Percentiles rank a stretch among this genome's conserved stretches.
Conservation (phyloP, 345 rosid species). For the Pseudoturritis turrita region DNA sequence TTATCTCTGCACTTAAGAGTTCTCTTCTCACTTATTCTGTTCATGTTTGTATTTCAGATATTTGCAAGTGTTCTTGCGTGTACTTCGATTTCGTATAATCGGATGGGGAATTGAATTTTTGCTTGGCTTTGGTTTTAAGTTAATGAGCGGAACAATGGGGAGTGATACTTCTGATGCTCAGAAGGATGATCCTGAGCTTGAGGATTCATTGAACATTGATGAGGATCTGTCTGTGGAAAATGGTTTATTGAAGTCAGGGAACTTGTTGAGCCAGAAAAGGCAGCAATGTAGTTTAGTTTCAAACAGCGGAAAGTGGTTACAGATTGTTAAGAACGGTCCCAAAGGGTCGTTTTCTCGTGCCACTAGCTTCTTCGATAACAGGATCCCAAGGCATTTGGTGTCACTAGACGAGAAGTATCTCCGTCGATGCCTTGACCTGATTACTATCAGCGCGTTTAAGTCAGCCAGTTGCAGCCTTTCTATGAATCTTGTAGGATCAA, state of each 20-base stretch:
- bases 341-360: slow-evolving; percentile 45
- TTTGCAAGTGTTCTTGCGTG: not conserved
- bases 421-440: slow-evolving; percentile 62
- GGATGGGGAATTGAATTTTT: slow-evolving; percentile 25
- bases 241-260: slow-evolving; percentile 24
- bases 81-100: not conserved
- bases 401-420: slow-evolving; percentile 73
- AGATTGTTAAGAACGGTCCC: slow-evolving; percentile 40
- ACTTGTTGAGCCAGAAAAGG: slow-evolving; percentile 39
- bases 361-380: slow-evolving; percentile 40
- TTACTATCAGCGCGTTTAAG: slow-evolving; percentile 52
- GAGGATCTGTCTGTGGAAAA: slow-evolving; percentile 20
- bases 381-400: slow-evolving; percentile 71
- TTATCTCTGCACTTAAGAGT: not conserved
- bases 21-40: not conserved
- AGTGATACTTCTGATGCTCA: slow-evolving; percentile 28
- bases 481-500: slow-evolving; percentile 35
- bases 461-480: slow-evolving; percentile 42
- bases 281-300: slow-evolving; percentile 37
- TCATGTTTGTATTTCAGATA: slow-evolving; percentile 18
- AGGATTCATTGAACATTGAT: slow-evolving; percentile 36
- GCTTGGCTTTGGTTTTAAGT: not conserved
- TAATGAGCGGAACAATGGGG: slow-evolving; percentile 44
- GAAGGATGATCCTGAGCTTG: slow-evolving; percentile 41
- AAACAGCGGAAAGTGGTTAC: slow-evolving; percentile 46